These are phyloP conservation scores for Capronia americana DNA, from an alignment of 2,329 filamentous ascomycete species.

Conservation along the genomic window DNA sequence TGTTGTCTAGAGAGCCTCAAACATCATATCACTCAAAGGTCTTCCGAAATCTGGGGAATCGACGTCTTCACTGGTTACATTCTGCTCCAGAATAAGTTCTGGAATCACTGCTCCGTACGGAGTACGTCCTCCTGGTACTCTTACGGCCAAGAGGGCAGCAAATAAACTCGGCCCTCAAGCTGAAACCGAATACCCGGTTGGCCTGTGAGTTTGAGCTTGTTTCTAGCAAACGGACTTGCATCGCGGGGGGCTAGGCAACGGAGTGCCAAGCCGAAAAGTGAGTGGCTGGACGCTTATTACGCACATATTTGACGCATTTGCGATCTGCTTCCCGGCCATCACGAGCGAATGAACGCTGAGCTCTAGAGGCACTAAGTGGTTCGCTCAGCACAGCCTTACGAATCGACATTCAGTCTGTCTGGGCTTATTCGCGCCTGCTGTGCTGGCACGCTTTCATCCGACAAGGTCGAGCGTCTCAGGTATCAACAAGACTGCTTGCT, in stretches of 20 bases:
- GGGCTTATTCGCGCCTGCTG: slow-evolving; percentile 15
- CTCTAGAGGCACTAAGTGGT: background rate
- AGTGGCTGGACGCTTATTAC: slow-evolving; percentile 22
- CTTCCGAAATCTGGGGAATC: too few species aligned
- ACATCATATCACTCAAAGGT: background rate
- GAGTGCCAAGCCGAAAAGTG: slow-evolving; percentile 26
- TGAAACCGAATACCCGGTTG: background rate
- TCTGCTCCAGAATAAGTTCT: background rate
- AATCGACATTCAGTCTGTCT: background rate
- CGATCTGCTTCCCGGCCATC: background rate
- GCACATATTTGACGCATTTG: background rate
- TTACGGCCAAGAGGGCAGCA: background rate
- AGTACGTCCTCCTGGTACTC: background rate
- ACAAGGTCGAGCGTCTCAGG: background rate
- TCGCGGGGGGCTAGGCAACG: slow-evolving; percentile 3
- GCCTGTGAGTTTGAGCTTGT: background rate
- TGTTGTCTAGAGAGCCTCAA: background rate
- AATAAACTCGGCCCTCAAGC: background rate
- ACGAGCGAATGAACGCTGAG: slow-evolving; percentile 7
- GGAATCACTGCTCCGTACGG: background rate
- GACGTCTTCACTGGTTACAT: background rate
- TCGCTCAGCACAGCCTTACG: slow-evolving; percentile 3
- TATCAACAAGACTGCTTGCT: background rate
- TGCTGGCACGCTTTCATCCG: slow-evolving; percentile 1
- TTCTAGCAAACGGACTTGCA: slow-evolving; percentile 5